Evolutionary conservation across 176 grass and related monocot species (phyloP).

Genomic region (Cenchrus purpureus): DNA sequence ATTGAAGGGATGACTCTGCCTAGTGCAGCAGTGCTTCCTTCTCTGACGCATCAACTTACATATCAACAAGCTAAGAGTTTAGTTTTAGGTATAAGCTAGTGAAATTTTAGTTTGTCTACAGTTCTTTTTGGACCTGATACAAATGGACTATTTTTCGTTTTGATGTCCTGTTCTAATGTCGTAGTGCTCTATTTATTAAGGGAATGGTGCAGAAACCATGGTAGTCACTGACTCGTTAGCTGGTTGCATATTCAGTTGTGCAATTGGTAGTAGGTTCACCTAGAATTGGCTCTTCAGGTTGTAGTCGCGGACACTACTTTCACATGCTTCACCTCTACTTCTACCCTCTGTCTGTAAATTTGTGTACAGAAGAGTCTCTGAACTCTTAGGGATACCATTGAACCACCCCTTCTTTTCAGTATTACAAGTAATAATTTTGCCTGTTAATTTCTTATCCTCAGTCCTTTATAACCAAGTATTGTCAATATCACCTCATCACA

Average conservation of each 20-base stretch:
- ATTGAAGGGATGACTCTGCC: slow-evolving; percentile 29
- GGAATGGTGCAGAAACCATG: not conserved
- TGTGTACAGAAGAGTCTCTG: not conserved
- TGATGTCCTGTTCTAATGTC: not conserved
- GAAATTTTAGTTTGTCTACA: not conserved
- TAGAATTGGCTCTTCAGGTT: not conserved
- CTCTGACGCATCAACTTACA: slow-evolving; percentile 45
- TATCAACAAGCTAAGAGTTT: not conserved
- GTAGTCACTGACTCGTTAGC: slow-evolving; percentile 7
- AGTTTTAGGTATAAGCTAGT: not conserved
- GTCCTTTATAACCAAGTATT: not conserved
- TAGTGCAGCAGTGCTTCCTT: slow-evolving; percentile 8
- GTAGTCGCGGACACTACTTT: not conserved
- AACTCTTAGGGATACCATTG: not conserved
- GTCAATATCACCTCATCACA: not conserved
- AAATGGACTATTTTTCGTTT: not conserved
- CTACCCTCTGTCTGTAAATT: not conserved
- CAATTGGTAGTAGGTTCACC: slow-evolving; percentile 34
- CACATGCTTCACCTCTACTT: not conserved
- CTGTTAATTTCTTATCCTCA: not conserved
- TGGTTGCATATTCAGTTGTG: slow-evolving; percentile 5
- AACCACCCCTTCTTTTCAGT: not conserved
- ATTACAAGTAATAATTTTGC: not conserved
- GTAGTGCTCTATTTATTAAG: not conserved
- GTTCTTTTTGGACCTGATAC: not conserved